Conservation (phyloP, 2,329 filamentous ascomycete species). For the Arthrobotrys entomopaga region DNA sequence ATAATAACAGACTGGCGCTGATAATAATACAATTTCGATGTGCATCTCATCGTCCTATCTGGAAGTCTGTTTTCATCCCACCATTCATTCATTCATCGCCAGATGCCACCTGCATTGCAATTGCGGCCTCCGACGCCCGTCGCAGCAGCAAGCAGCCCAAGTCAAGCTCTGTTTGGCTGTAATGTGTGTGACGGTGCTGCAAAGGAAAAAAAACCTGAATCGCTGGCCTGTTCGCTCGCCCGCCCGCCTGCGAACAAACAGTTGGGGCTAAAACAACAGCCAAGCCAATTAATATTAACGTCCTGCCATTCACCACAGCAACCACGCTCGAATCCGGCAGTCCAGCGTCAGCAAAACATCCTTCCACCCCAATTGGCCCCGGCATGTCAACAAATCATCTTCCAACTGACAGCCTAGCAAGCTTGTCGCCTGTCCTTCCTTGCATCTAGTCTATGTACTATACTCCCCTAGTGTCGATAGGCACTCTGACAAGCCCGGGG, state of each 20-base stretch:
- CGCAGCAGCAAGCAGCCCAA: not conserved
- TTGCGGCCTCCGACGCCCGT: slow-evolving; percentile 25
- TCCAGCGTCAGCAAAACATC: slow-evolving; percentile 27
- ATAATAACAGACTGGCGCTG: not conserved
- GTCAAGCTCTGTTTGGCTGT: not conserved
- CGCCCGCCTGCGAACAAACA: not conserved
- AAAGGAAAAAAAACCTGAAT: slow-evolving; percentile 10
- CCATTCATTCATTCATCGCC: not conserved
- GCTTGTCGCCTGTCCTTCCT: no score
- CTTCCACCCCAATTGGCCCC: slow-evolving; percentile 21
- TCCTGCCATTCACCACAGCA: slow-evolving; percentile 50
- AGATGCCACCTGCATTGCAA: not conserved
- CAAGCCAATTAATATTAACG: slow-evolving; percentile 21
- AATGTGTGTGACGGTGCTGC: no score
- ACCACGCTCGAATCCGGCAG: slow-evolving; percentile 46
- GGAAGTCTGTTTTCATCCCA: slow-evolving; percentile 37
- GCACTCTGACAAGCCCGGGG: not conserved
- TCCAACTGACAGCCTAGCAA: no score
- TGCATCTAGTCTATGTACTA: no score
- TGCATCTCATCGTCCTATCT: slow-evolving; percentile 12
- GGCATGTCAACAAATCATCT: not conserved
- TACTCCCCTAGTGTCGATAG: not conserved
- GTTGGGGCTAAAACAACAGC: slow-evolving; percentile 16
- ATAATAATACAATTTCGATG: not conserved
- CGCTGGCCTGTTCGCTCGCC: no score